These are phyloP conservation scores for Polygonum aviculare DNA, from an alignment of 148 eudicot species.

Conservation along the genomic window DNA sequence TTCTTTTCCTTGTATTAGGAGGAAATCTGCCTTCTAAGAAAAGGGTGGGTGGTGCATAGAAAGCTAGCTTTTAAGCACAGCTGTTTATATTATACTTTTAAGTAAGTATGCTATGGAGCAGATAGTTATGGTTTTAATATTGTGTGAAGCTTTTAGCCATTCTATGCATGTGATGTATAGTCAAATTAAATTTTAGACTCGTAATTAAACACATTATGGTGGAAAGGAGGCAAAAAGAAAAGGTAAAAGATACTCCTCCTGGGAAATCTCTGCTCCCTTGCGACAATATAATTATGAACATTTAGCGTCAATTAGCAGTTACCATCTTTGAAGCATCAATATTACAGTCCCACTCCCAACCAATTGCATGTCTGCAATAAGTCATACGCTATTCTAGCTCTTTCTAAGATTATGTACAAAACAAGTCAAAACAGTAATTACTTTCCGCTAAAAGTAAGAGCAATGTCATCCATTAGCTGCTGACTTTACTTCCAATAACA, in stretches of 20 bases:
- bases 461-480: not conserved
- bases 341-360: not conserved
- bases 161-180: too few relatives aligned
- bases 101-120: too few relatives aligned
- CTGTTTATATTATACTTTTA: too few relatives aligned
- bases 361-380: not conserved
- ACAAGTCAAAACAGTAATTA: not conserved
- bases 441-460: not conserved
- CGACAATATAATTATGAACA: not conserved
- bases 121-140: too few relatives aligned
- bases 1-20: not conserved
- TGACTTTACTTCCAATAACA: not conserved
- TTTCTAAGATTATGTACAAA: not conserved
- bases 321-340: not conserved
- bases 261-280: not conserved
- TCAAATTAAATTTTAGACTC: too few relatives aligned
- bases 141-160: too few relatives aligned
- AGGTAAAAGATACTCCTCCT: not conserved
- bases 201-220: too few relatives aligned
- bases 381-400: not conserved
- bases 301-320: not conserved
- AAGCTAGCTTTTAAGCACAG: not conserved
- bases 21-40: too few relatives aligned
- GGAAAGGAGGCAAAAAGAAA: too few relatives aligned
- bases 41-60: too few relatives aligned